Percentiles rank a stretch among this genome's conserved stretches.
Evolutionary conservation across 2,329 filamentous ascomycete genomes (phyloP).

Genomic region (Huntiella decipiens): DNA sequence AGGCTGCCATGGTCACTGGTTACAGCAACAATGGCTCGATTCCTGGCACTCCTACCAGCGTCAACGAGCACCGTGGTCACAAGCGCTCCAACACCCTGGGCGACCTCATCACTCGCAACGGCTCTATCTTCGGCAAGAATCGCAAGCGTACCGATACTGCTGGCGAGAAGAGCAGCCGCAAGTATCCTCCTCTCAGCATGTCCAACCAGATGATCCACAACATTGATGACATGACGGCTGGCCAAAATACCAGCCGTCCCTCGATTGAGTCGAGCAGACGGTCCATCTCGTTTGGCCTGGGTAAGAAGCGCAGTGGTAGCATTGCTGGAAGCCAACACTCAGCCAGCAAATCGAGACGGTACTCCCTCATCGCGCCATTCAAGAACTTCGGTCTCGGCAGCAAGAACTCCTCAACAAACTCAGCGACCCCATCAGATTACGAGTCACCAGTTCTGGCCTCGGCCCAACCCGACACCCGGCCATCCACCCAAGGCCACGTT

Average conservation of each 20-base stretch:
- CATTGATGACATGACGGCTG: slow-evolving; percentile 30
- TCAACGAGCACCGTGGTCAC: slow-evolving; percentile 32
- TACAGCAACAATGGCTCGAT: slow-evolving; percentile 36
- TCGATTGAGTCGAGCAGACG: slow-evolving; percentile 56
- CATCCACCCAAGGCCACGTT: neutral
- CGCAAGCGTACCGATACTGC: slow-evolving; percentile 30
- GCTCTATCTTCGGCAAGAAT: slow-evolving; percentile 50
- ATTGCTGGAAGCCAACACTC: slow-evolving; percentile 37
- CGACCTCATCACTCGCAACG: slow-evolving; percentile 65
- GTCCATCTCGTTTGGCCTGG: slow-evolving; percentile 50
- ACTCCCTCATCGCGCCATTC: slow-evolving; percentile 48
- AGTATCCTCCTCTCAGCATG: slow-evolving; percentile 87
- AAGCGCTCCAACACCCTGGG: slow-evolving; percentile 59
- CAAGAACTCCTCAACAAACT: slow-evolving; percentile 19
- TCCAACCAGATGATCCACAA: slow-evolving; percentile 26
- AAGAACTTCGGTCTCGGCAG: slow-evolving; percentile 41
- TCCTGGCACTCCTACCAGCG: slow-evolving; percentile 14
- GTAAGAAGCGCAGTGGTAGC: slow-evolving; percentile 53
- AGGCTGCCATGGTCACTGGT: slow-evolving; percentile 38
- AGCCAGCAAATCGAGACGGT: slow-evolving; percentile 42
- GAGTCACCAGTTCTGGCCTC: slow-evolving; percentile 34
- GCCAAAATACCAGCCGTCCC: slow-evolving; percentile 22
- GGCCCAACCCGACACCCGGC: slow-evolving; percentile 20
- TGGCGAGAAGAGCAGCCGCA: slow-evolving; percentile 33
- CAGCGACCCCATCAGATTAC: slow-evolving; percentile 26